Percentiles rank a stretch among this genome's conserved stretches.
Evolutionary conservation across 83 land plant genomes (phyloP).

Genomic region (Diphasiastrum complanatum): DNA sequence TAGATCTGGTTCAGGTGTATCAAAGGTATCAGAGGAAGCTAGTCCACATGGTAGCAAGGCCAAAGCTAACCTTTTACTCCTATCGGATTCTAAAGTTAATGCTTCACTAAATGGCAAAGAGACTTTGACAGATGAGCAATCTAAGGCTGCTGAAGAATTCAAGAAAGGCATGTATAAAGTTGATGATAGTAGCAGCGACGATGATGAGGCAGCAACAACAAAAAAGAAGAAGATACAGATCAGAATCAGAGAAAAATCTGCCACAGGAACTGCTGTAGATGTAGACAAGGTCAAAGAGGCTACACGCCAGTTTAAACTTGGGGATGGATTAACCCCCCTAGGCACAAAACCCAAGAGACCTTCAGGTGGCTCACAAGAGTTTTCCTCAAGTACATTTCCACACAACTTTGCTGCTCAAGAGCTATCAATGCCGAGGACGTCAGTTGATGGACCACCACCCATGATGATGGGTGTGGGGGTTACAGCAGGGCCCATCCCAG

Average conservation of each 20-base stretch:
- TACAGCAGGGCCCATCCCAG: constrained; percentile 81
- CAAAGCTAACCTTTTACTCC: too few species aligned
- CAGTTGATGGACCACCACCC: constrained; percentile 30
- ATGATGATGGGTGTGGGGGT: constrained; percentile 47
- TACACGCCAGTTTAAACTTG: constrained; percentile 77
- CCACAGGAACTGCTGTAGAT: constrained; percentile 61
- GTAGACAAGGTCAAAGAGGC: constrained; percentile 85
- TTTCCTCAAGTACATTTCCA: constrained; percentile 9
- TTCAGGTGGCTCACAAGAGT: constrained; percentile 51
- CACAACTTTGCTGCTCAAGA: background rate
- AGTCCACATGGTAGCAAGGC: constrained; percentile 24
- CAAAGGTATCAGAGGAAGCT: constrained; percentile 24
- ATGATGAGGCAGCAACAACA: constrained; percentile 68
- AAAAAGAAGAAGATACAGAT: constrained; percentile 57
- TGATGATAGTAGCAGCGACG: constrained; percentile 77
- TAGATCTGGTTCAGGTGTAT: constrained; percentile 19
- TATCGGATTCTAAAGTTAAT: too few species aligned
- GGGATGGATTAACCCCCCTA: constrained; percentile 56
- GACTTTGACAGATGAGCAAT: constrained; percentile 62
- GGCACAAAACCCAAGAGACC: constrained; percentile 46
- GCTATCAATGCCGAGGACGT: background rate
- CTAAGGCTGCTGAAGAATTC: constrained; percentile 86
- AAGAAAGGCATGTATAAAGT: constrained; percentile 64
- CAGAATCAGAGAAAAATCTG: constrained; percentile 70
- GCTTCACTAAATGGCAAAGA: constrained; percentile 25